Conservation (phyloP, 495 filamentous ascomycete species). For the Aspergillus nanangensis region DNA sequence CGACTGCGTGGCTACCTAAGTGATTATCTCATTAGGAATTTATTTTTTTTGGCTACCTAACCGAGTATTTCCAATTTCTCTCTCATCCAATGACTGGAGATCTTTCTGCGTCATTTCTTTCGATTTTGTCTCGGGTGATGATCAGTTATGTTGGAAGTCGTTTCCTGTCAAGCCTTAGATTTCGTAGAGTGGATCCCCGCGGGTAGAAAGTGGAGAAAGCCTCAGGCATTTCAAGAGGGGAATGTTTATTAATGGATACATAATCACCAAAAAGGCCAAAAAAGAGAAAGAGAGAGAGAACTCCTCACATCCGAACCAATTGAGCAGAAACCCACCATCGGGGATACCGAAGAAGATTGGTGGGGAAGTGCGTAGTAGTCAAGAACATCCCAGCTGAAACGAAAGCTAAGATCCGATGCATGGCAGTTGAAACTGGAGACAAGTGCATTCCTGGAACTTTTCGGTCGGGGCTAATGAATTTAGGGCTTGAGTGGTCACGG, state of each 20-base stretch:
- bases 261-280: not conserved
- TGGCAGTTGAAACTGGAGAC: constrained; percentile 5
- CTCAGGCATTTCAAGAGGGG: too few species aligned
- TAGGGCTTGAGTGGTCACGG: not conserved
- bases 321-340: not conserved
- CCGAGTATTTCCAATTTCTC: too few species aligned
- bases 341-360: constrained; percentile 2
- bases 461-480: not conserved
- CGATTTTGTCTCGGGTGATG: too few species aligned
- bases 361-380: not conserved
- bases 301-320: not conserved
- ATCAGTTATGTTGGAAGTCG: too few species aligned
- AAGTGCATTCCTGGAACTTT: not conserved
- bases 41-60: too few species aligned
- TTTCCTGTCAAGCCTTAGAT: not conserved
- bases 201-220: not conserved
- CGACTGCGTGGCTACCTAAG: too few species aligned
- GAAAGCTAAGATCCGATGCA: constrained; percentile 1
- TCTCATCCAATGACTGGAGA: too few species aligned
- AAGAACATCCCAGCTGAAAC: constrained; percentile 14
- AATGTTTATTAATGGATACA: not conserved
- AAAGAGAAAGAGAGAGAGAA: not conserved
- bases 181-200: not conserved
- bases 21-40: too few species aligned
- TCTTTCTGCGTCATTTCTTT: too few species aligned